Conservation (phyloP, 2,329 filamentous ascomycete genomes). For the Sclerotinia trifoliorum region DNA sequence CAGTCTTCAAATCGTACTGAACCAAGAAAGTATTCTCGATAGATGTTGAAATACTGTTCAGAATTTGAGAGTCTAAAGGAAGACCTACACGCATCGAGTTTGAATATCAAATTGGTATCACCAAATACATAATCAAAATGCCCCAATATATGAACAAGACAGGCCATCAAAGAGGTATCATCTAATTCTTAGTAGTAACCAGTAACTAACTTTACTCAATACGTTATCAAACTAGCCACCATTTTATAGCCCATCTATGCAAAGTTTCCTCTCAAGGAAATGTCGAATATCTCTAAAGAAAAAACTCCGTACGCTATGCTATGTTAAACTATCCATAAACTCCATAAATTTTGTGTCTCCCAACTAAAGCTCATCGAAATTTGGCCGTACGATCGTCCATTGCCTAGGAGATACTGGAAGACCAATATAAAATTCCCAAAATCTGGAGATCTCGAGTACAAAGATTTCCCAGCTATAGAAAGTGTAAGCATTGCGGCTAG, state of each 20-base stretch:
- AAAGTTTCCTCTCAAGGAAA: neutral
- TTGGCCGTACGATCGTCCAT: constrained; percentile 46
- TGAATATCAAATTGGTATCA: too few species aligned
- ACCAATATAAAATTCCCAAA: constrained; percentile 65
- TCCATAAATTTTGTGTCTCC: neutral
- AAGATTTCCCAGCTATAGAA: constrained; percentile 50
- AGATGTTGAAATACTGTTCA: too few species aligned
- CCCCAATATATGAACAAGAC: too few species aligned
- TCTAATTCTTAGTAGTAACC: neutral
- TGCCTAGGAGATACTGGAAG: constrained; percentile 54
- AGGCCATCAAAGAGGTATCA: neutral
- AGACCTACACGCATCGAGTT: too few species aligned
- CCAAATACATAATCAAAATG: too few species aligned
- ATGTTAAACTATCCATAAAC: constrained; percentile 2
- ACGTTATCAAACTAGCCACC: neutral
- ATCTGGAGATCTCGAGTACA: constrained; percentile 51
- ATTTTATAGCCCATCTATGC: neutral
- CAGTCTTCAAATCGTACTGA: too few species aligned
- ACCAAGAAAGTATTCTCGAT: too few species aligned
- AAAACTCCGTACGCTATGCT: constrained; percentile 21
- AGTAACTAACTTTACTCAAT: neutral
- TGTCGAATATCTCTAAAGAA: neutral
- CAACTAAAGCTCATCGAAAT: constrained; percentile 44
- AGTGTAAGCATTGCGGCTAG: constrained; percentile 14
- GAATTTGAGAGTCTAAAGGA: too few species aligned